Base-by-base conservation (phyloP, 2,329 filamentous ascomycete genomes). In the Aureobasidium melanogenum region DNA sequence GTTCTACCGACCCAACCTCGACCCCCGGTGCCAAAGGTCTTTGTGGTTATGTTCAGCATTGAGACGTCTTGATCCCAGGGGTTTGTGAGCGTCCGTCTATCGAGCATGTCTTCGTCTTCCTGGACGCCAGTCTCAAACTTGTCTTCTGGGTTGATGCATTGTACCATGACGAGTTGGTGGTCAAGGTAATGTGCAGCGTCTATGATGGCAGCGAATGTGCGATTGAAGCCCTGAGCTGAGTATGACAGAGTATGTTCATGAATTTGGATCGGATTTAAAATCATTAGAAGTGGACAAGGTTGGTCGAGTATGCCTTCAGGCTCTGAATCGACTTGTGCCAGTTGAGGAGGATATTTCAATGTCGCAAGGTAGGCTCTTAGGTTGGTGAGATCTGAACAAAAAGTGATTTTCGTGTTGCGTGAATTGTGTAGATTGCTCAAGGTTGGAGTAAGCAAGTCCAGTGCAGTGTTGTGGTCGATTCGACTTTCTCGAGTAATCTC, bases 351-450 rank as follows among this genome's bases (percentile, higher is more conserved):
- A 52, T n/a, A 22, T 22, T 7, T 56, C 28, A 14, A 41, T 9
- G 15, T 47, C 44, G 87, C 79, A 19, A 97, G 79, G 68, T 87
- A 89, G 38, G 89, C 89, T 59, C 90, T 86, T 7, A 96, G 82
- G 71, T 89, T 86, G 24, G 88, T 85, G 59, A 94, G 81, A 2
- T 88, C 90, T 0, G 89, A 85, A 60, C 85, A 82, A 74, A 95
- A 97, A 38, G 84, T 76, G 9, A 92, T 73, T 60, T 83, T 84
- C 64, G 95, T 81, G 67, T 86, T 84, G 32, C 84, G 82, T 8
- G 89, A 87, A 3, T 82, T 80, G 50, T 86, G 83, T 30, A 92
- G 78, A 64, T 89, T 82, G 60, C 85, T 81, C 15, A 96, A 82
- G 0, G 88, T 85, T 30, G 86, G 82, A 17, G 79, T 76, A 7